Evolutionary conservation across 768 basidiomycete genomes (phyloP).

Genomic region (Russula virescens): DNA sequence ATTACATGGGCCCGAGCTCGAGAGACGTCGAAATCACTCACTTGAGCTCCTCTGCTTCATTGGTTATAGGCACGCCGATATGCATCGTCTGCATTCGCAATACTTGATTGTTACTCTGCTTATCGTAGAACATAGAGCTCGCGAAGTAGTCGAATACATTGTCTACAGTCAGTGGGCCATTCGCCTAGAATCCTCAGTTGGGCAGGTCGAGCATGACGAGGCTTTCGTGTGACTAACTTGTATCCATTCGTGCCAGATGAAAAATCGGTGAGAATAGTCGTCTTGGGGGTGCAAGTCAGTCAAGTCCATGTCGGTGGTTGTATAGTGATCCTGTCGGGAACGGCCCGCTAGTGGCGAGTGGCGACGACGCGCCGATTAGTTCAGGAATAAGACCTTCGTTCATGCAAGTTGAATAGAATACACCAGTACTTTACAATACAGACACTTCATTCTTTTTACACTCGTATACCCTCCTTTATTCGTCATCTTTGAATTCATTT

Average conservation of each 20-base stretch:
- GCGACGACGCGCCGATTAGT: too few relatives aligned
- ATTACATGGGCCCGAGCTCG: background rate
- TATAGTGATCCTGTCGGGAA: too few relatives aligned
- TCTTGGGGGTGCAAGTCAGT: slow-evolving; percentile 72
- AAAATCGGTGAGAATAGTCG: slow-evolving; percentile 77
- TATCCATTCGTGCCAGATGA: slow-evolving; percentile 91
- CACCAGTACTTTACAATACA: background rate
- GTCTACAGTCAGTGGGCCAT: slow-evolving; percentile 68
- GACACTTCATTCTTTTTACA: too few relatives aligned
- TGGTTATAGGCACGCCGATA: slow-evolving; percentile 65
- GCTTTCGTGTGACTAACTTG: slow-evolving; percentile 41
- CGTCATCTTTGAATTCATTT: background rate
- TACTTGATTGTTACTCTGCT: slow-evolving; percentile 88
- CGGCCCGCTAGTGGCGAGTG: too few relatives aligned
- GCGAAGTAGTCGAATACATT: slow-evolving; percentile 90
- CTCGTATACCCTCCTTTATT: background rate
- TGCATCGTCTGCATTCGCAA: slow-evolving; percentile 92
- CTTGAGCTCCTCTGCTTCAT: slow-evolving; percentile 86
- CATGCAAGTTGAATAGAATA: background rate
- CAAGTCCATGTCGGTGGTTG: slow-evolving; percentile 37
- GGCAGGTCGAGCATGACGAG: background rate
- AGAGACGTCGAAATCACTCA: slow-evolving; percentile 33
- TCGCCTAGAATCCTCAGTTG: slow-evolving; percentile 41
- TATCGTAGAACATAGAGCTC: slow-evolving; percentile 90
- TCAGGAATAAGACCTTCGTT: too few relatives aligned